phyloP scores from a whole-genome alignment of 148 eudicot genomes.

The Vaccinium macrocarpon region DNA sequence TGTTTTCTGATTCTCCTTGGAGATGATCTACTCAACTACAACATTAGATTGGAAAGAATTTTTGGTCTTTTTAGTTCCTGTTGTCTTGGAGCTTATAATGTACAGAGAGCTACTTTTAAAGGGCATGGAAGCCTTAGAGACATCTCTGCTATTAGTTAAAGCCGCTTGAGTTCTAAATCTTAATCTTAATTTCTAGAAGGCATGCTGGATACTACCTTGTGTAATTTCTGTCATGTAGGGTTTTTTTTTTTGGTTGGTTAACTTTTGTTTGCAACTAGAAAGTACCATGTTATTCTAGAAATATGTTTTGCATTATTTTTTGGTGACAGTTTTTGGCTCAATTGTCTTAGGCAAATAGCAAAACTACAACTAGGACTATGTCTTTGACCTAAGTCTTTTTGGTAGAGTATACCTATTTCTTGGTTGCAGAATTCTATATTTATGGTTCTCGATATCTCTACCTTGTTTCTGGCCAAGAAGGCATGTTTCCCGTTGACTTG shows the following conservation, averaged over 20 bases:
- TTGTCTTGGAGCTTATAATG: not conserved
- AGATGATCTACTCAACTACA: not conserved
- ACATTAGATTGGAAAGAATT: not conserved
- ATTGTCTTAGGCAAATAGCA: not conserved
- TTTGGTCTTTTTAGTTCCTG: not conserved
- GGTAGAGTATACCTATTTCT: conserved; percentile 10
- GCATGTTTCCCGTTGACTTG: not conserved
- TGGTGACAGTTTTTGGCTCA: not conserved
- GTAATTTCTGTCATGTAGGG: not conserved
- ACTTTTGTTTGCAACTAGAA: not conserved
- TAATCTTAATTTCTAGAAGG: not conserved
- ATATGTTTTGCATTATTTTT: not conserved
- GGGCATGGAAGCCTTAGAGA: not conserved
- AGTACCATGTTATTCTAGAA: not conserved
- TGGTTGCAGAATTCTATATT: conserved; percentile 15
- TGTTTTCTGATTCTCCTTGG: not conserved
- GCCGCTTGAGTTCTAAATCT: not conserved
- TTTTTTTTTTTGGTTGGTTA: not conserved
- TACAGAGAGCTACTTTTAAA: not conserved
- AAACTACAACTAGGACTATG: not conserved
- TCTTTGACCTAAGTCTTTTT: not conserved
- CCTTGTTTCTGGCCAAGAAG: not conserved
- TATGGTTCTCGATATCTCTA: not conserved
- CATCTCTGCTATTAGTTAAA: not conserved
- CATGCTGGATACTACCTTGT: not conserved